Evolutionary conservation across 768 basidiomycete genomes (phyloP).

Genomic region (Steccherinum ochraceum): DNA sequence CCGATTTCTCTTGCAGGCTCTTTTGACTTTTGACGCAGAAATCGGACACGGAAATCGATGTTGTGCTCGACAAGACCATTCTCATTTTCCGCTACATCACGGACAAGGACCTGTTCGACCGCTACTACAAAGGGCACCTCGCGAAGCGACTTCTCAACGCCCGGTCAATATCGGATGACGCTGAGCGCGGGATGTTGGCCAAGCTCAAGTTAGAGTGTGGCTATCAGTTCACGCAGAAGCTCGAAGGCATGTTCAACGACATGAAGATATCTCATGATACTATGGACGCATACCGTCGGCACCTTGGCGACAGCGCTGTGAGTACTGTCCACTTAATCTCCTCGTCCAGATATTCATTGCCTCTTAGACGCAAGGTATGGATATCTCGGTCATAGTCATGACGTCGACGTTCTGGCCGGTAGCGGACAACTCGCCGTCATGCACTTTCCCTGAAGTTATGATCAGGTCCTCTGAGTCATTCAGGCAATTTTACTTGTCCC

Average conservation of each 20-base stretch:
- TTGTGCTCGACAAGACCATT: slow-evolving; percentile 90
- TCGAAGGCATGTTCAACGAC: slow-evolving; percentile 99
- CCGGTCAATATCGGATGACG: slow-evolving; percentile 93
- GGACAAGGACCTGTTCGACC: slow-evolving; percentile 97
- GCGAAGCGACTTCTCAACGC: slow-evolving; percentile 84
- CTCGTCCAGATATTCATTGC: slow-evolving; percentile 1
- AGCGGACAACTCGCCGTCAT: slow-evolving; percentile 55
- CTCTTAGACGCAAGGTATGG: slow-evolving; percentile 64
- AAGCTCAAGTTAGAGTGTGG: slow-evolving; percentile 97
- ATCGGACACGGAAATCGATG: slow-evolving; percentile 89
- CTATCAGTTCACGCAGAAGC: slow-evolving; percentile 92
- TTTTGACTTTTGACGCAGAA: slow-evolving; percentile 48
- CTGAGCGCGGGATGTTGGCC: slow-evolving; percentile 94
- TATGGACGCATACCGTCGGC: slow-evolving; percentile 63
- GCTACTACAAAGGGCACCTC: slow-evolving; percentile 95
- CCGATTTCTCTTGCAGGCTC: background rate
- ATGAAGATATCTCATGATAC: slow-evolving; percentile 86
- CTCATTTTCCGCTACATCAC: slow-evolving; percentile 89
- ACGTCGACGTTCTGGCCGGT: slow-evolving; percentile 97
- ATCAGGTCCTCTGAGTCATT: slow-evolving; percentile 66
- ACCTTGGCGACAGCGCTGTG: slow-evolving; percentile 57
- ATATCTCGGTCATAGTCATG: slow-evolving; percentile 87
- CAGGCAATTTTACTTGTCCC: slow-evolving; percentile 82
- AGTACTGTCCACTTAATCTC: slow-evolving; percentile 17
- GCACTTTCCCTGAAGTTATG: slow-evolving; percentile 62